Evolutionary conservation across 1,139 yeast genomes (phyloP), one percentile per base, ranked within the genome.

Genomic region (Schizosaccharomyces versatilis): DNA sequence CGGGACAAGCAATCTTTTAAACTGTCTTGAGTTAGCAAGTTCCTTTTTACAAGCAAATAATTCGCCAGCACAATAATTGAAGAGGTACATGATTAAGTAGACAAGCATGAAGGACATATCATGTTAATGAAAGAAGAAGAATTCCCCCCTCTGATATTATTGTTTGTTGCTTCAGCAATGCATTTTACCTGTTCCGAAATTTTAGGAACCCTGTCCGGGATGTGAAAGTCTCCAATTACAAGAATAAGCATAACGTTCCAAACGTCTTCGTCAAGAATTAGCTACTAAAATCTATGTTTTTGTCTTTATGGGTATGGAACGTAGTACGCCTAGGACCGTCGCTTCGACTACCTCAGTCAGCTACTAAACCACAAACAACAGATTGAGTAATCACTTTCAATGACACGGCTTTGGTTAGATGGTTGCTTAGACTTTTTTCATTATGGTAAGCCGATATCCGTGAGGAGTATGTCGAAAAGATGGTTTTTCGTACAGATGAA

Each of bases 221-320:
- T 81, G 66, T 80, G 85, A 12, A 90, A 72, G 65, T 90, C 97
- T 8, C 95, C 95, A 60, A 88, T 77, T 7, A 94, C 93, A 53
- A 90, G 73, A n/a, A 90, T 76, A 54, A 90, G 72, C 96, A 86
- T 86, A 36, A 10, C 41, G 47, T 19, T 39, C 6, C 6, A 6
- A 39, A 39, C 41, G 14, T 12, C 41, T 39, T 12, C 14, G 12
- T 12, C 12, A 39, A 12, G 14, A 39, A 39, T 39, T 14, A 39
- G 14, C 14, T 3, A 6, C 41, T 39, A 14, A 39, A 39, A 12
- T 39, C 14, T 12, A 3, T 39, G 41, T 12, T 39, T 12, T 39
- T 39, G 41, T 39, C 14, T 24, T 24, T 24, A 24, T 24, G 32
- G 32, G 32, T 24, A 24, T 24, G 32, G 32, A 24, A 24, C 32